Conservation (phyloP, 164 flowering plant species). For the Liriodendron chinense region DNA sequence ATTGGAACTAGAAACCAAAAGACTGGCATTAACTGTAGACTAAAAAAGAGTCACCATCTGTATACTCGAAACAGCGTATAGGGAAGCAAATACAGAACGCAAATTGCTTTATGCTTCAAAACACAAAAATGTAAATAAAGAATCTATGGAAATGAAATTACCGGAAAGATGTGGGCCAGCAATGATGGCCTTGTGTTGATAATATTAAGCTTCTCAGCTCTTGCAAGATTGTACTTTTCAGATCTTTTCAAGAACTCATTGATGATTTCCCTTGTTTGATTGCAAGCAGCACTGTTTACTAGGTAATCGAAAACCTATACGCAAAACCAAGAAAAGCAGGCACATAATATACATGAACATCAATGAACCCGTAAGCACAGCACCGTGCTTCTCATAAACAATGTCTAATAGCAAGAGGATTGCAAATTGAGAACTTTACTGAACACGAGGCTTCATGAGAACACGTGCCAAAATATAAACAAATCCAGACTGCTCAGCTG, state of each 20-base stretch:
- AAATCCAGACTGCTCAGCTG: not conserved
- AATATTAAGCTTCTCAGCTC: slow-evolving; percentile 65
- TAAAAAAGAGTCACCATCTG: not conserved
- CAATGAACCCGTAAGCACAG: not conserved
- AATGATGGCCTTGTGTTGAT: slow-evolving; percentile 57
- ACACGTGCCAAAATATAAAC: not conserved
- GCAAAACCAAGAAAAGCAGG: not conserved
- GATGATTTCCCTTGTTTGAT: slow-evolving; percentile 58
- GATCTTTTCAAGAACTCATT: slow-evolving; percentile 40
- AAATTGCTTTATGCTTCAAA: not conserved
- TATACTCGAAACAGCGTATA: not conserved
- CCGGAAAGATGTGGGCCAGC: slow-evolving; percentile 39
- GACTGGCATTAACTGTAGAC: not conserved
- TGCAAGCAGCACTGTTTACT: slow-evolving; percentile 49
- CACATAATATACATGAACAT: not conserved
- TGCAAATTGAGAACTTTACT: no score
- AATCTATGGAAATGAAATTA: slow-evolving; percentile 14
- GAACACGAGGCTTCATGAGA: no score
- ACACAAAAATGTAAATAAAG: not conserved
- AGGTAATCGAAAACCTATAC: slow-evolving; percentile 72
- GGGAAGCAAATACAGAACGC: not conserved
- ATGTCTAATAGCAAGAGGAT: no score
- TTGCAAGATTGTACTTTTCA: slow-evolving; percentile 51
- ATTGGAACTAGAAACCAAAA: no score
- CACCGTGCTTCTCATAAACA: no score